A percentile compares a stretch with the other conserved stretches of the same genome.
These are phyloP conservation scores for Solanum etuberosum DNA, from an alignment of 257 asterid species.

Conservation along the genomic window DNA sequence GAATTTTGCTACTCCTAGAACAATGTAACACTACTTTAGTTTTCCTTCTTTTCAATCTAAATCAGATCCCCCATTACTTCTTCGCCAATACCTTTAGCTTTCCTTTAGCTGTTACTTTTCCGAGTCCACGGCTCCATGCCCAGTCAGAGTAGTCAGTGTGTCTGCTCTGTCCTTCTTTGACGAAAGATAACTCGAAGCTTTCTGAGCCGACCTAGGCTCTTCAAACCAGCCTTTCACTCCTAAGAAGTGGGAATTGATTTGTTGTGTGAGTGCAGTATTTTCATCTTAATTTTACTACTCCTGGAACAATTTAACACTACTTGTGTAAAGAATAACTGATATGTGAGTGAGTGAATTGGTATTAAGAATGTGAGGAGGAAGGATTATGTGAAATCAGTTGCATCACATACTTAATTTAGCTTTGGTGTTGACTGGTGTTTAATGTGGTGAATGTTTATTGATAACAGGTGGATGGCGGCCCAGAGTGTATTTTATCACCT, in stretches of 20 bases:
- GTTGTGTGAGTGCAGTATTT: not conserved
- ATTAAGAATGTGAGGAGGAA: not conserved
- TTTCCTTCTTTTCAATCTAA: too few relatives aligned
- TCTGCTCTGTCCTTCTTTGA: not conserved
- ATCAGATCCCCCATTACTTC: not conserved
- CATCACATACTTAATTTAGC: not conserved
- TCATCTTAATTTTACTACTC: not conserved
- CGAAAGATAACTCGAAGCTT: not conserved
- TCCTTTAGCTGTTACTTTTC: not conserved
- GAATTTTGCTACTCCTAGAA: not conserved
- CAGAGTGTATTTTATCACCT: slow-evolving; percentile 92
- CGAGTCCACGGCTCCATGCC: not conserved
- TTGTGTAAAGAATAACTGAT: not conserved
- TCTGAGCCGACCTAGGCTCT: too few relatives aligned
- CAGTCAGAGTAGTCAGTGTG: not conserved
- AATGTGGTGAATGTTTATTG: slow-evolving; percentile 16
- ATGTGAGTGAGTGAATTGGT: not conserved
- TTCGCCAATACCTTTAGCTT: not conserved
- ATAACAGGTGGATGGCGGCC: slow-evolving; percentile 86
- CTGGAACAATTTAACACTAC: not conserved
- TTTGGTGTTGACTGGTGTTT: slow-evolving; percentile 5
- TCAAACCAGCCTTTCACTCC: not conserved
- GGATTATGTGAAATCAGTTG: not conserved
- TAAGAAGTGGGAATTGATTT: not conserved
- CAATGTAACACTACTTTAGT: not conserved